phyloP scores from a whole-genome alignment of 2,329 filamentous ascomycete genomes.

The Fusarium buxicola region DNA sequence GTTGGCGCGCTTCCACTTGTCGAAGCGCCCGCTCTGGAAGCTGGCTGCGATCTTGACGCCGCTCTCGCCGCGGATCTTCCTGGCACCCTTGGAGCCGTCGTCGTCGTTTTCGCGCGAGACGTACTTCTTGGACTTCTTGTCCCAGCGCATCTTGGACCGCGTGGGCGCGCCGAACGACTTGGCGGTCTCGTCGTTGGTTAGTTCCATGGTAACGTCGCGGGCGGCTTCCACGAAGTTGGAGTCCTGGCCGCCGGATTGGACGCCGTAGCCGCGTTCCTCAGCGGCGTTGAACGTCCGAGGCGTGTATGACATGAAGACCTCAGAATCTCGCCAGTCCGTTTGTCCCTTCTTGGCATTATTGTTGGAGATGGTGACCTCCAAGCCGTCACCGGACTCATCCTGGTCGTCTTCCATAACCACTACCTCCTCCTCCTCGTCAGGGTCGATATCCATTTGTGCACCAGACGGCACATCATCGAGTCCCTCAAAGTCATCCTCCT shows the following conservation, averaged over 20 bases:
- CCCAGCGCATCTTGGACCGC: slow-evolving; percentile 87
- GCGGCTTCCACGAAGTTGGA: slow-evolving; percentile 89
- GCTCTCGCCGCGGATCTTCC: slow-evolving; percentile 87
- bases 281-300: slow-evolving; percentile 83
- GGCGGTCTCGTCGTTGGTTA: slow-evolving; percentile 86
- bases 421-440: slow-evolving; percentile 48
- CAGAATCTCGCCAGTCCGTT: slow-evolving; percentile 81
- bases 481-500: slow-evolving; percentile 53
- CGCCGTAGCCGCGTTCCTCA: slow-evolving; percentile 93
- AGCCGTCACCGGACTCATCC: slow-evolving; percentile 70
- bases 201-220: slow-evolving; percentile 89
- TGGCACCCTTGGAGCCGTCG: slow-evolving; percentile 80
- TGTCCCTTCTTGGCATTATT: slow-evolving; percentile 64
- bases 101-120: slow-evolving; percentile 92
- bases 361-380: slow-evolving; percentile 78
- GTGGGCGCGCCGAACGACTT: slow-evolving; percentile 83
- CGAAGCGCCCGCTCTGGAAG: slow-evolving; percentile 94
- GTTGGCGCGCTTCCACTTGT: slow-evolving; percentile 90
- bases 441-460: slow-evolving; percentile 50
- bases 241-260: slow-evolving; percentile 82
- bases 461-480: slow-evolving; percentile 48
- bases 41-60: slow-evolving; percentile 95
- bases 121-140: slow-evolving; percentile 97
- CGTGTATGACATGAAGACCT: slow-evolving; percentile 97
- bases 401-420: slow-evolving; percentile 57